Evolutionary conservation across 108 stramenopile genomes (phyloP).

Genomic region (Parietichytrium sp.): DNA sequence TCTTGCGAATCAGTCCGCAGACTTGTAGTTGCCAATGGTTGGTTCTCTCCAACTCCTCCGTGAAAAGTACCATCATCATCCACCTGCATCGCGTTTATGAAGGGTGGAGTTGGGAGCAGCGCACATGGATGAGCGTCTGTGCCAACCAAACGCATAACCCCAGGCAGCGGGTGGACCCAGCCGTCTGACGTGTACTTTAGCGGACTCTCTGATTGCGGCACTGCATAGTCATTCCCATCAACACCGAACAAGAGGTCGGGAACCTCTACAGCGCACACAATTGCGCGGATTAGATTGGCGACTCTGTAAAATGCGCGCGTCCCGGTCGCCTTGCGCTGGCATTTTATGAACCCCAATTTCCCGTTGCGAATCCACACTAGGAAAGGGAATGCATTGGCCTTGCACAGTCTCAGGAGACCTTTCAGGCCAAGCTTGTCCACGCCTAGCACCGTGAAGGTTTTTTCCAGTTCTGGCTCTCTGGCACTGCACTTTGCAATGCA

Average conservation of each 20-base stretch:
- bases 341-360: background rate
- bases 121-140: conserved; percentile 12
- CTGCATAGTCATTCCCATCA: conserved; percentile 19
- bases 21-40: background rate
- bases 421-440: background rate
- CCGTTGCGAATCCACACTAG: background rate
- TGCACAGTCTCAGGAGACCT: background rate
- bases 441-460: background rate
- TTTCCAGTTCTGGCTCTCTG: conserved; percentile 7
- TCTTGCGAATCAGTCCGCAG: background rate
- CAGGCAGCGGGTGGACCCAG: conserved; percentile 1
- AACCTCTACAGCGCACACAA: background rate
- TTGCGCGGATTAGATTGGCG: no score
- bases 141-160: background rate
- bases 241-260: conserved; percentile 4
- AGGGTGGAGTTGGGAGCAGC: conserved; percentile 4
- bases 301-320: background rate
- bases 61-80: no score
- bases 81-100: no score
- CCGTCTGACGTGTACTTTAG: conserved; percentile 9
- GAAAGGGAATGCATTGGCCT: background rate
- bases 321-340: background rate
- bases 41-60: background rate
- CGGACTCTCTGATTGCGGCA: background rate
- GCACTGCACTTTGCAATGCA: background rate